Base-by-base conservation (phyloP, 1,139 yeast genomes). In the Spathaspora sp. region DNA sequence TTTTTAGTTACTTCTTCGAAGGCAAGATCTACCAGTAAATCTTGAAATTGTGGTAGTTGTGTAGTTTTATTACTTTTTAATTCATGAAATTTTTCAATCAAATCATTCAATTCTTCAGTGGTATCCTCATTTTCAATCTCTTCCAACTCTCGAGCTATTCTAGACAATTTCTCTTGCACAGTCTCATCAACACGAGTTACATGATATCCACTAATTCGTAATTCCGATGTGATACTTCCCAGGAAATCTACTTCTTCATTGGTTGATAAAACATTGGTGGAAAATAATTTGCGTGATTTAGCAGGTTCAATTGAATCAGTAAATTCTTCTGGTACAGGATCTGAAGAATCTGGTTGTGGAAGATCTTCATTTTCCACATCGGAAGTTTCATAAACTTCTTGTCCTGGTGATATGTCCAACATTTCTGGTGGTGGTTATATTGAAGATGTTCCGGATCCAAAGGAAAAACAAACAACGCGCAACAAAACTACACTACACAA, bases 321-420 rank as follows among this genome's bases (percentile, higher is more conserved):
- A 3, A 51, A 51, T 36, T 55, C 60, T 15, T 52, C 51, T 2
- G 59, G 9, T 39, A 25, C 24, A 13, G 27, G 15, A 1, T 18
- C n/a, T 39, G 26, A 10, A 4, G 36, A 10, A 6, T 8, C 36
- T 3, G 18, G 10, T 13, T 27, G 15, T 39, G 24, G 25, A 27
- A 17, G 33, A 17, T 26, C 17, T 31, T 39, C 65, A 39, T 71
- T 70, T 40, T 78, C 82, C 1, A 69, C 59, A 51, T 78, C 82
- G 0, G 81, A 76, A 0, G 82, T 74, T 56, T 79, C 83, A 53
- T 69, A 78, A 2, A 78, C 67, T 45, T 73, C 79, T 41, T 56
- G 64, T 2, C 23, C 23, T 16, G 24, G 38, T 16, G 38, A 34
- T 34, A 34, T 34, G 7, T 34, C 38, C 2, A 34, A 18, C 38